Evolutionary conservation across 371 early-diverging fungal genomes (phyloP), one percentile per base, ranked within the genome.

Genomic region (Dinochytrium kinnereticum): DNA sequence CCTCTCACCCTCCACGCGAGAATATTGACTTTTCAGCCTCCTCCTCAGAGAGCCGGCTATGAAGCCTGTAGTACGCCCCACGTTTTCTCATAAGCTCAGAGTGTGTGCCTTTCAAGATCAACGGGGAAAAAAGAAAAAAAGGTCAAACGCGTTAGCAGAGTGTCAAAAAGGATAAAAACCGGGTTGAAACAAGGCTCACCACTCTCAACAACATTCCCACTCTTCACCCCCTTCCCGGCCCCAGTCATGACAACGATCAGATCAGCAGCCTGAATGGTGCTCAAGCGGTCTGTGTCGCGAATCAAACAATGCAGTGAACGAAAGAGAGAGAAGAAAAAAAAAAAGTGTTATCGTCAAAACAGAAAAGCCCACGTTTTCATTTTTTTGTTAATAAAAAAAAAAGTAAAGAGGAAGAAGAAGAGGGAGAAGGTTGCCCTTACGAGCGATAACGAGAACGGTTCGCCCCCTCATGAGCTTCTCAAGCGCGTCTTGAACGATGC

Each of bases 371-470:
- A 55, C 30, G 69, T n/a, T 21, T n/a, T n/a, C 24, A 68, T 55
- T 26, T 37, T 50, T 17, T 17, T 50, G n/a, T 17, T n/a, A 50
- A n/a, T n/a, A n/a, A n/a, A 44, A 44, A 44, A 44, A 44, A 44
- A 44, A 19, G 44, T 44, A 44, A 44, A 19, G 44, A 19, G 44
- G 44, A 44, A 44, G 44, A 7, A 19, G 24, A 37, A 50, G 13
- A 33, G 53, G 37, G 61, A 61, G 17, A 2, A 26, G 17, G 3
- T n/a, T 5, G 24, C 2, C 31, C 75, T 51, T 61, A 81, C 97
- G 98, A 1, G 98, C 97, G 76, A 98, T 93, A 1, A 95, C 90
- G 51, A 99, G 88, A 0, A 94, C 93, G 1, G 96, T 96, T 39
- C 96, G 87, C 33, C 91, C 89, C 50, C 82, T 74, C 40, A 91